phyloP scores from a whole-genome alignment of 306 rosid species.

The Cucurbita moschata region DNA sequence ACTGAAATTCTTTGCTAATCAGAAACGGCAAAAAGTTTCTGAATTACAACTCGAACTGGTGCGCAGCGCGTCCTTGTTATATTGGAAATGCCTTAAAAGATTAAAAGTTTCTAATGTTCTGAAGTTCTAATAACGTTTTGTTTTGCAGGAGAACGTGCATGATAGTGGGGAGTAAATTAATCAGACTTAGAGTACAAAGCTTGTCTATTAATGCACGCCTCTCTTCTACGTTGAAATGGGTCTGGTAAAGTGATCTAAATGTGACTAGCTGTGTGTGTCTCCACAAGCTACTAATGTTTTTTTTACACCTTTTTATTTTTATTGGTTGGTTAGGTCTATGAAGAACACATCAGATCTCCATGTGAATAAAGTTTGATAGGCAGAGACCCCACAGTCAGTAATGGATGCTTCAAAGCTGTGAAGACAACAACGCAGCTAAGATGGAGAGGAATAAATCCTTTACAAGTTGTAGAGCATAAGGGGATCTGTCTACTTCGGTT shows the following conservation, averaged over 20 bases:
- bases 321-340: background rate
- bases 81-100: background rate
- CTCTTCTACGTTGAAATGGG: background rate
- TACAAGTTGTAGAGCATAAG: background rate
- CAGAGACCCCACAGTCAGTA: background rate
- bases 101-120: too few relatives aligned
- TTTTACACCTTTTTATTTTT: background rate
- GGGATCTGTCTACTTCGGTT: background rate
- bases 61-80: conserved; percentile 6
- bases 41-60: conserved; percentile 61
- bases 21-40: conserved; percentile 32
- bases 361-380: background rate
- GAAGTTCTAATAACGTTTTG: too few relatives aligned
- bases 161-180: background rate
- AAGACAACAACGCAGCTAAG: background rate
- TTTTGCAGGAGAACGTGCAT: background rate
- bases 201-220: background rate
- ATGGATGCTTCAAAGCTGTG: background rate
- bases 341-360: background rate
- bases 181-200: background rate
- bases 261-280: background rate
- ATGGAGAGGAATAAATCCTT: background rate
- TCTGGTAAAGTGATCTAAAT: background rate
- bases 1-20: conserved; percentile 48
- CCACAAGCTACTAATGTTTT: background rate